These are phyloP conservation scores for Talaromyces atroroseus DNA, from an alignment of 2,329 filamentous ascomycete species.

Conservation along the genomic window DNA sequence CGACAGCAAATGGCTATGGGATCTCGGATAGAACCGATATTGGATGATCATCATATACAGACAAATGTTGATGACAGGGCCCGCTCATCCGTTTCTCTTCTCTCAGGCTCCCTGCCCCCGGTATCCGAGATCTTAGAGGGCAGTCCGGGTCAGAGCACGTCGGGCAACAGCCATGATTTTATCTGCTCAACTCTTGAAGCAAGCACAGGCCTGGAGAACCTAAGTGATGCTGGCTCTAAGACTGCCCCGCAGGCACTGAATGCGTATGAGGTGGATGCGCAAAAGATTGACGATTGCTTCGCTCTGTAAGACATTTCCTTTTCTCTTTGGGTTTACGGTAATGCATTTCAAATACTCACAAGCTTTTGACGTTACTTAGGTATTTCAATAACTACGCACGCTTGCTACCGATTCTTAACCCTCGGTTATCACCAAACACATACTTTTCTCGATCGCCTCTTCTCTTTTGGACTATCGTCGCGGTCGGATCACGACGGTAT, in stretches of 20 bases:
- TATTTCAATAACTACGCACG: too few relatives aligned
- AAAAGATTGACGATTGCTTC: background rate
- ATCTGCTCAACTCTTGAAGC: too few relatives aligned
- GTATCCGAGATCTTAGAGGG: background rate
- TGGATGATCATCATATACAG: background rate
- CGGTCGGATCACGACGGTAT: background rate
- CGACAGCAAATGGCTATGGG: background rate
- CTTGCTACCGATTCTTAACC: too few relatives aligned
- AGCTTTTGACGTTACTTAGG: too few relatives aligned
- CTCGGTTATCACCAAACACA: too few relatives aligned
- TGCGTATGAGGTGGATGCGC: background rate
- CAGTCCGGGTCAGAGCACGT: too few relatives aligned
- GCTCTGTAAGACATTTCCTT: background rate
- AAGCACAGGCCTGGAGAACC: too few relatives aligned
- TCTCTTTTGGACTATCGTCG: background rate
- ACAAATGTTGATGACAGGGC: background rate
- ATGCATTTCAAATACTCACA: too few relatives aligned
- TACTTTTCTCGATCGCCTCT: background rate
- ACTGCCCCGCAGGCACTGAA: background rate
- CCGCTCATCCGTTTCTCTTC: background rate
- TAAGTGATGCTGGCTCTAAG: background rate
- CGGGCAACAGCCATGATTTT: too few relatives aligned
- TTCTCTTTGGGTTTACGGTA: too few relatives aligned
- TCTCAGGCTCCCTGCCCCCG: background rate
- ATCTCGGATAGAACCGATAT: background rate